Evolutionary conservation across 78 protist species (phyloP).

Genomic region (Dictyostelium discoideum): DNA sequence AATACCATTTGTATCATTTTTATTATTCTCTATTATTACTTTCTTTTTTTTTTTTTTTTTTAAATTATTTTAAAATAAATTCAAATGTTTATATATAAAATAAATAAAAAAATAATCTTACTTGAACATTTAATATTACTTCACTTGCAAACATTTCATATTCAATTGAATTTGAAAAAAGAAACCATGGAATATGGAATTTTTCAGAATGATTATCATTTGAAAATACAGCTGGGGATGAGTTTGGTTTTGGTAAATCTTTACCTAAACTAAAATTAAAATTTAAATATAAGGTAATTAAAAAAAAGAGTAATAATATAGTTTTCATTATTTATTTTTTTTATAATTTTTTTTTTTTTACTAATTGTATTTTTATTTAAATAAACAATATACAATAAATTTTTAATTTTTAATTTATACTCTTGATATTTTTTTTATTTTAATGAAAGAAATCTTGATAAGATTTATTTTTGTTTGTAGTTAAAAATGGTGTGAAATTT

Average conservation of each 20-base stretch:
- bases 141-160: neutral
- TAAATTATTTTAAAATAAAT: no score
- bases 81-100: no score
- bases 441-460: neutral
- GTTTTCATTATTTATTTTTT: neutral
- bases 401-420: no score
- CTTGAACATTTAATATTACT: neutral
- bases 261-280: neutral
- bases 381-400: no score
- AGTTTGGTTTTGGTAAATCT: neutral
- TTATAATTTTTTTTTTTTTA: neutral
- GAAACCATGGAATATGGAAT: neutral
- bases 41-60: neutral
- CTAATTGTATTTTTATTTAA: neutral
- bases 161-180: neutral
- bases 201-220: neutral
- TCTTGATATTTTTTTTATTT: no score
- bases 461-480: neutral
- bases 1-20: neutral
- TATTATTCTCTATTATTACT: neutral
- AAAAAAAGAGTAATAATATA: neutral
- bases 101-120: neutral
- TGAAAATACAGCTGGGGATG: neutral
- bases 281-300: neutral
- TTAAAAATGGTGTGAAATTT: neutral